Conservation (phyloP, 1,284 basidiomycete species). For the Phellopilus nigrolimitatus region DNA sequence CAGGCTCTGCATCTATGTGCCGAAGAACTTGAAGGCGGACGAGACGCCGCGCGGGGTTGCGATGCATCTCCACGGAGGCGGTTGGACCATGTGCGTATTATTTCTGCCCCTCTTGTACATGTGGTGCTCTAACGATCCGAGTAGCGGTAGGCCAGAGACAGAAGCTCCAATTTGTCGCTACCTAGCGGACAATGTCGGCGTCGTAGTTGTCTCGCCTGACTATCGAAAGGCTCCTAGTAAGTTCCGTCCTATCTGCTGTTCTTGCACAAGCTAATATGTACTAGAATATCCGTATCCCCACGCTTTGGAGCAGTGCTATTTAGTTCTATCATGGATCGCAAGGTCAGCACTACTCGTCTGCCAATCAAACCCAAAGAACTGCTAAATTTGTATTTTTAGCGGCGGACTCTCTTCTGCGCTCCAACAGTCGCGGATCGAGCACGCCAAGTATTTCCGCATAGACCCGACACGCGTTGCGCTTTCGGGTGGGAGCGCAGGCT, state of each 20-base stretch:
- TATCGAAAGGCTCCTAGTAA: slow-evolving; percentile 26
- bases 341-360: slow-evolving; percentile 7
- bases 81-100: slow-evolving; percentile 26
- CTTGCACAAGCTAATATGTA: background rate
- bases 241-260: background rate
- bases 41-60: slow-evolving; percentile 21
- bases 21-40: slow-evolving; percentile 6
- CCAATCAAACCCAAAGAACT: background rate
- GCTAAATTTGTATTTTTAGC: slow-evolving; percentile 4
- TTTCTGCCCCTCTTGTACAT: background rate
- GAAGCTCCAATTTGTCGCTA: slow-evolving; percentile 24
- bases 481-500: slow-evolving; percentile 26
- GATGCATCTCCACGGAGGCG: slow-evolving; percentile 25
- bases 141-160: slow-evolving; percentile 25
- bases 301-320: slow-evolving; percentile 24
- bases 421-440: slow-evolving; percentile 1
- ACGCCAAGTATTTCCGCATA: slow-evolving; percentile 4
- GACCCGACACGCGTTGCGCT: slow-evolving; percentile 24
- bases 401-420: slow-evolving; percentile 19
- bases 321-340: slow-evolving; percentile 26
- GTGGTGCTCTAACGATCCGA: background rate
- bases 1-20: slow-evolving; percentile 22
- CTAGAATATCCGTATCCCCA: slow-evolving; percentile 25
- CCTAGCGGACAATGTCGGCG: slow-evolving; percentile 23
- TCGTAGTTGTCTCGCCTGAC: slow-evolving; percentile 25